Percentiles rank a stretch among this genome's conserved stretches.
Evolutionary conservation across 768 basidiomycete species (phyloP).

Genomic region (Serendipita vermifera): DNA sequence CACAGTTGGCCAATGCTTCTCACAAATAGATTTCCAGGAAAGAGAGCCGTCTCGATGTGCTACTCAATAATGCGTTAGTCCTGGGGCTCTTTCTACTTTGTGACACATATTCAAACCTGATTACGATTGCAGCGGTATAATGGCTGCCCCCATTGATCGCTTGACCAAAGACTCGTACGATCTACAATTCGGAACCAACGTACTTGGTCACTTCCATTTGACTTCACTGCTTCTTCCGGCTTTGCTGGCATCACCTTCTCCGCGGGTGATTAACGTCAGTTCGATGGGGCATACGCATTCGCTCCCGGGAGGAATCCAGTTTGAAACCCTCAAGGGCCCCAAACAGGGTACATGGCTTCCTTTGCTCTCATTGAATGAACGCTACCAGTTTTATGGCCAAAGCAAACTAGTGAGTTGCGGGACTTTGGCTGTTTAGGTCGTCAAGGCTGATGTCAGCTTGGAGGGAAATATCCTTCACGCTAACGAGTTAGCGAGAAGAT

Average conservation of each 20-base stretch:
- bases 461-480: constrained; percentile 10
- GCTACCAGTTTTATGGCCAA: background rate
- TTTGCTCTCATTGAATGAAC: background rate
- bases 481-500: constrained; percentile 11
- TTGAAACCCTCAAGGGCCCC: background rate
- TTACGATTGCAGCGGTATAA: constrained; percentile 23
- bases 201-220: constrained; percentile 43
- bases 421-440: background rate
- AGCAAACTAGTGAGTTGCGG: constrained; percentile 1
- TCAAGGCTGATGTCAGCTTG: background rate
- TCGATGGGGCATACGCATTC: constrained; percentile 29
- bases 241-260: constrained; percentile 26
- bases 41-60: background rate
- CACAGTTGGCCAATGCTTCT: background rate
- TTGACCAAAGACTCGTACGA: constrained; percentile 31
- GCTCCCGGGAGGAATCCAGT: background rate
- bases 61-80: constrained; percentile 9
- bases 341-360: background rate
- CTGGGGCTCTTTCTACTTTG: background rate
- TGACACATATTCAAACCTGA: background rate
- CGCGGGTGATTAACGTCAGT: constrained; percentile 36
- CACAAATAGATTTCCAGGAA: background rate
- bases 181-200: constrained; percentile 19
- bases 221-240: constrained; percentile 41
- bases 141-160: constrained; percentile 21